A percentile compares a stretch with the other conserved stretches of the same genome.
phyloP scores from a whole-genome alignment of 208 protist genomes.

The Wallacemonas sp. region DNA sequence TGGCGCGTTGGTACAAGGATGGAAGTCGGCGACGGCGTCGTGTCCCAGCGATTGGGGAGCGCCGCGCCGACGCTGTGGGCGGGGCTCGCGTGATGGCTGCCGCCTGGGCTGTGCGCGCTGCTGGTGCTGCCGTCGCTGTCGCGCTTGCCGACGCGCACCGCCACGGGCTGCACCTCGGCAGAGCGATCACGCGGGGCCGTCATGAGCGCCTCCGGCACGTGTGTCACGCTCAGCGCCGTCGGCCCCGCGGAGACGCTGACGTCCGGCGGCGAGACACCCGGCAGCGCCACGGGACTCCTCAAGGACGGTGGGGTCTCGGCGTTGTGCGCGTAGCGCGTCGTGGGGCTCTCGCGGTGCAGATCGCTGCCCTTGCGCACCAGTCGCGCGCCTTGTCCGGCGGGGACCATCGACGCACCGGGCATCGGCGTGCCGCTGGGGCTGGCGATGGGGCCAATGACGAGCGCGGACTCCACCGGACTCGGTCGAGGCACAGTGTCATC shows the following conservation, averaged over 20 bases:
- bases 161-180: neutral
- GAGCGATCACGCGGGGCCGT: neutral
- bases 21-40: slow-evolving; percentile 6
- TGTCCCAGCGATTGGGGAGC: neutral
- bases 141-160: neutral
- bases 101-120: neutral
- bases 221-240: slow-evolving; percentile 10
- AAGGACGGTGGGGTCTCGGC: neutral
- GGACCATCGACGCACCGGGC: neutral
- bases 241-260: neutral
- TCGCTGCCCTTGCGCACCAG: slow-evolving; percentile 13
- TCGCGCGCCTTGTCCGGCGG: neutral
- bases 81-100: neutral
- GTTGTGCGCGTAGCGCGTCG: neutral
- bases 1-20: slow-evolving; percentile 14
- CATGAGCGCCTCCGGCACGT: neutral
- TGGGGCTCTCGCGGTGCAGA: neutral
- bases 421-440: no score
- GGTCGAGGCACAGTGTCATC: neutral
- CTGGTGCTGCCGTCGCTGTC: neutral
- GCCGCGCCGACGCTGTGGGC: neutral
- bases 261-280: slow-evolving; percentile 12
- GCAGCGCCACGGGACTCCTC: neutral
- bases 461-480: neutral
- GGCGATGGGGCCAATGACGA: neutral